Conservation (phyloP, 345 rosid genomes). For the Populus davidiana region DNA sequence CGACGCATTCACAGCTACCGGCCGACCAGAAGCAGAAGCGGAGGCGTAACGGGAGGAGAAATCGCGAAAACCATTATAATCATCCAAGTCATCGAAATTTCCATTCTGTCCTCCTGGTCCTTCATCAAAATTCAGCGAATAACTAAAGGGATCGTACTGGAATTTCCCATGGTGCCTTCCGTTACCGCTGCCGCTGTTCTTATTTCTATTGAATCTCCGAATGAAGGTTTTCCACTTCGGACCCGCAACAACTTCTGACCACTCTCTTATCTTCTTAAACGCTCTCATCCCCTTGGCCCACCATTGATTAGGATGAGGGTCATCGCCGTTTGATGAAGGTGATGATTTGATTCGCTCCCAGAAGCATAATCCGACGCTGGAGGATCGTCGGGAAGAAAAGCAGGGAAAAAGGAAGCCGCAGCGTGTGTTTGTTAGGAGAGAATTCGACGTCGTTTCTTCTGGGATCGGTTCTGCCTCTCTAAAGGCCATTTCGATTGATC, state of each 20-base stretch:
- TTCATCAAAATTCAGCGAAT: conserved; percentile 82
- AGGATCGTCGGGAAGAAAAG: conserved; percentile 35
- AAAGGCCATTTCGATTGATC: background rate
- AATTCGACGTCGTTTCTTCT: conserved; percentile 1
- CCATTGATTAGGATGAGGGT: conserved; percentile 23
- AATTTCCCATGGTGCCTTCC: conserved; percentile 44
- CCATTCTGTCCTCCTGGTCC: conserved; percentile 24
- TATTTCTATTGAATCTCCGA: conserved; percentile 69
- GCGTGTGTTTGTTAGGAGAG: conserved; percentile 28
- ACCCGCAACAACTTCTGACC: conserved; percentile 97
- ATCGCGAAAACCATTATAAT: conserved; percentile 17
- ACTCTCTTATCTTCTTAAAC: conserved; percentile 60
- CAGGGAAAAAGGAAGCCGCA: conserved; percentile 65
- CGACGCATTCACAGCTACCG: background rate
- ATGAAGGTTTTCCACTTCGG: conserved; percentile 97
- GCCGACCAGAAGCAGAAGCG: conserved; percentile 5
- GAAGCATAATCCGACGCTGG: conserved; percentile 42
- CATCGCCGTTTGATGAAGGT: conserved; percentile 16
- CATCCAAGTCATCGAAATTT: background rate
- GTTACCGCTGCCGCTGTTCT: conserved; percentile 17
- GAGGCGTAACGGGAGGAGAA: conserved; percentile 22
- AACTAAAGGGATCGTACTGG: conserved; percentile 85
- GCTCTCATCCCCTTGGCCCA: conserved; percentile 54
- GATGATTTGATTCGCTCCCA: conserved; percentile 53
- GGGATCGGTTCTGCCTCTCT: conserved; percentile 2